phyloP scores from a whole-genome alignment of 805 yeast species.

The Nakazawaea holstii region DNA sequence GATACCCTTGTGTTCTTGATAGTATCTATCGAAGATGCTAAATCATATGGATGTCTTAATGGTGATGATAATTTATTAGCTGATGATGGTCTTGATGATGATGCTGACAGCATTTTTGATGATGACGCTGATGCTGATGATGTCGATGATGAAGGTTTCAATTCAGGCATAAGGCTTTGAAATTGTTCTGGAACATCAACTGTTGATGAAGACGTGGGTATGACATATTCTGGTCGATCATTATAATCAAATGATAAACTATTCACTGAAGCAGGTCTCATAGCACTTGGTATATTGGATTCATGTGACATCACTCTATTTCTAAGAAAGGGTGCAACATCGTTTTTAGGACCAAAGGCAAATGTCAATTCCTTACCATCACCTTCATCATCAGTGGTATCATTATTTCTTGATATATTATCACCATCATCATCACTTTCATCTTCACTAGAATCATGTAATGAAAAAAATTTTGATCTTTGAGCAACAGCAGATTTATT shows the following conservation, averaged over 20 bases:
- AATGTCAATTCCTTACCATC: slow-evolving; percentile 39
- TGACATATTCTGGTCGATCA: slow-evolving; percentile 12
- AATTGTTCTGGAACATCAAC: slow-evolving; percentile 37
- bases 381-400: slow-evolving; percentile 26
- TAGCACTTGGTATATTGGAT: slow-evolving; percentile 29
- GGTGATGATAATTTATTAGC: slow-evolving; percentile 29
- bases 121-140: slow-evolving; percentile 9
- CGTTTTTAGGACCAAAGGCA: slow-evolving; percentile 36
- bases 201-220: slow-evolving; percentile 26
- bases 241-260: background rate
- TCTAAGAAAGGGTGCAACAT: slow-evolving; percentile 30
- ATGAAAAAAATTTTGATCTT: slow-evolving; percentile 2
- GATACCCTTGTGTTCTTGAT: slow-evolving; percentile 17
- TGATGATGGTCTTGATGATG: no score
- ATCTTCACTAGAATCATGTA: slow-evolving; percentile 11
- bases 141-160: background rate
- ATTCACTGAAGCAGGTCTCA: slow-evolving; percentile 7
- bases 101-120: no score
- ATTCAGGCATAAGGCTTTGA: slow-evolving; percentile 23
- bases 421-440: slow-evolving; percentile 10
- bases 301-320: slow-evolving; percentile 37
- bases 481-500: no score
- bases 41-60: background rate
- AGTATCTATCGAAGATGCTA: slow-evolving; percentile 1
- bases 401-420: slow-evolving; percentile 13